Base-by-base conservation (phyloP, 805 yeast species). In the Candida golubevii region DNA sequence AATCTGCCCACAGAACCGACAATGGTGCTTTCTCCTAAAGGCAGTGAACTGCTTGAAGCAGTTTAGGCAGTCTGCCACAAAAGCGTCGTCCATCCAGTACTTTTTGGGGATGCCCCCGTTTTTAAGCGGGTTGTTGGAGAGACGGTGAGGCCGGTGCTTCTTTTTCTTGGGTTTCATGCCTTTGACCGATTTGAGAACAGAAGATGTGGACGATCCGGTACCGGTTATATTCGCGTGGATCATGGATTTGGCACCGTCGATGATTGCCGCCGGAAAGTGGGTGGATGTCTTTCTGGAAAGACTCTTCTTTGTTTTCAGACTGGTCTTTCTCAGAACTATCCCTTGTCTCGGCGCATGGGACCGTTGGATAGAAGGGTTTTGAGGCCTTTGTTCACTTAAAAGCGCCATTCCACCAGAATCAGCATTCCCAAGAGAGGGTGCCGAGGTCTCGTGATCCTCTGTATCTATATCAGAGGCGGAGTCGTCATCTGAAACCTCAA, bases 1-100 rank as follows among this genome's bases (percentile, higher is more conserved):
- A 39, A 91, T 90, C 62, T 90, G 96, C 2, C 99, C 99, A 65
- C 99, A 91, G 31, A 91, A 82, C 42, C 99, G 71, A 59, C 99
- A 91, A 63, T 91, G 99, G 60, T 91, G 99, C 52, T 87, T 85
- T 53, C 99, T 72, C 60, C 97, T 70, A 65, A 89, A 90, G 0
- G 97, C 85, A 1, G 85, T 79, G 59, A 91, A 91, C 3, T 80
- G 78, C 43, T 81, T 75, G 44, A 85, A 87, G 62, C 98, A 91
- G 12, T 83, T 75, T 46, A 88, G 80, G 58, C 99, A 91, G 49
- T 88, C 93, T 8, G 83, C 78, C 0, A 95, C 96, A 47, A 88
- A 86, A 35, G 91, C 86, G 66, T 91, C 97, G 56, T 90, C 88
- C 88, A 91, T 83, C 99, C 99, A 91, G 61, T 88, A 91, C 58